Evolutionary conservation across 495 filamentous ascomycete species (phyloP).

Genomic region (Hyphodiscus hymeniophilus): DNA sequence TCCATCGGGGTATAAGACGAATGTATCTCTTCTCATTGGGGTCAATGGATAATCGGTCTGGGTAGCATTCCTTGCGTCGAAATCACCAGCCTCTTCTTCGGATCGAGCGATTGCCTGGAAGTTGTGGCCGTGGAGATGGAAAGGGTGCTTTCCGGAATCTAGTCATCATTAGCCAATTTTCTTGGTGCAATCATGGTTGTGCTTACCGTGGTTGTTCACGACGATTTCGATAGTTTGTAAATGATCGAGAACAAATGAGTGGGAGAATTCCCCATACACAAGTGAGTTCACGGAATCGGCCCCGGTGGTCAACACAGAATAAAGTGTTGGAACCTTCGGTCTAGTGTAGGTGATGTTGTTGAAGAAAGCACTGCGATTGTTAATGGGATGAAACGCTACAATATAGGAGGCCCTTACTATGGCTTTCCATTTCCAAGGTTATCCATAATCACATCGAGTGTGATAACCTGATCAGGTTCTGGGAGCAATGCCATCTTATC

Average conservation of each 20-base stretch:
- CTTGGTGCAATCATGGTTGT: background rate
- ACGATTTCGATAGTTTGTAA: slow-evolving; percentile 68
- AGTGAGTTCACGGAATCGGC: slow-evolving; percentile 48
- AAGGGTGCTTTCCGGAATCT: slow-evolving; percentile 51
- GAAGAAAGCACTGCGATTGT: slow-evolving; percentile 56
- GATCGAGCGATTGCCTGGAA: slow-evolving; percentile 57
- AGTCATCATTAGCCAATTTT: slow-evolving; percentile 16
- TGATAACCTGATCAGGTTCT: slow-evolving; percentile 51
- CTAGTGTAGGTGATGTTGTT: slow-evolving; percentile 67
- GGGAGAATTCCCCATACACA: slow-evolving; percentile 68
- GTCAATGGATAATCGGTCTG: slow-evolving; percentile 21
- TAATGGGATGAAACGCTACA: background rate
- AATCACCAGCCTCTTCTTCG: slow-evolving; percentile 33
- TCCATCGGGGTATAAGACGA: slow-evolving; percentile 45
- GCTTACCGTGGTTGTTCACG: slow-evolving; percentile 57
- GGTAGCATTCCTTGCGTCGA: slow-evolving; percentile 22
- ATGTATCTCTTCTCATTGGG: slow-evolving; percentile 49
- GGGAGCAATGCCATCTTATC: slow-evolving; percentile 50
- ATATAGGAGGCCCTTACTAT: slow-evolving; percentile 41
- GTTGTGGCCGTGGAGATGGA: slow-evolving; percentile 81
- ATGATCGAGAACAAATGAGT: slow-evolving; percentile 59
- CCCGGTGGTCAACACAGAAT: slow-evolving; percentile 61
- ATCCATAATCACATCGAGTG: slow-evolving; percentile 54
- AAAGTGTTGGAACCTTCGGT: slow-evolving; percentile 75
- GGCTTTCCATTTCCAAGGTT: slow-evolving; percentile 67